Percentiles rank a stretch among this genome's conserved stretches.
These are phyloP conservation scores for Paramecium sonneborni DNA, from an alignment of 73 alveolate species.

Conservation along the genomic window DNA sequence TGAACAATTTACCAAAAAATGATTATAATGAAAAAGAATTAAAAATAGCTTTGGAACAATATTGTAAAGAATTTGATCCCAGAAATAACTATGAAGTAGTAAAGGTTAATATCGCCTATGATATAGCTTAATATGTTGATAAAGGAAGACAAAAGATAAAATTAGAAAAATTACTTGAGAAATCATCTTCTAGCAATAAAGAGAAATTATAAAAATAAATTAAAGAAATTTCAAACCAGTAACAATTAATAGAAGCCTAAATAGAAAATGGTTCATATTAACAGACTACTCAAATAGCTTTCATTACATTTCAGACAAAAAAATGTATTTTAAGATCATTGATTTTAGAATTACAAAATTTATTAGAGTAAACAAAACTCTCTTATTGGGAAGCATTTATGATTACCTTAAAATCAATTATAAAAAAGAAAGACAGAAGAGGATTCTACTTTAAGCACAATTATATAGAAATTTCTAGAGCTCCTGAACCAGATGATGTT, in stretches of 20 bases:
- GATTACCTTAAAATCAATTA: not conserved
- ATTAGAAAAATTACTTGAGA: not conserved
- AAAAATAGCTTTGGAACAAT: not conserved
- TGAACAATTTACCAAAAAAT: not conserved
- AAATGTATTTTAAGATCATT: not conserved
- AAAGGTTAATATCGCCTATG: not conserved
- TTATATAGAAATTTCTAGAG: constrained; percentile 1
- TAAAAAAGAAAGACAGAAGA: not conserved
- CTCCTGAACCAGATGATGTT: constrained; percentile 62
- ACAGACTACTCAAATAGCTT: not conserved
- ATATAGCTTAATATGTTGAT: not conserved
- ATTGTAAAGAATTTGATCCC: constrained; percentile 3
- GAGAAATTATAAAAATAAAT: not conserved
- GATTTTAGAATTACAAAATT: not conserved
- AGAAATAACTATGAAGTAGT: not conserved
- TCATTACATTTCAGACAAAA: not conserved
- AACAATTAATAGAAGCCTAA: not conserved
- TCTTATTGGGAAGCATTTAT: not conserved
- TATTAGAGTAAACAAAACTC: not conserved
- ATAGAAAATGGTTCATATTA: not conserved
- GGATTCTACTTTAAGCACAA: constrained; percentile 11
- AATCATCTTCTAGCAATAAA: not conserved
- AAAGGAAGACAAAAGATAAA: not conserved
- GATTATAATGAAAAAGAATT: constrained; percentile 15
- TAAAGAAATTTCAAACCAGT: not conserved